Conservation (phyloP, 2,329 filamentous ascomycete species). For the Fusarium transvaalense region DNA sequence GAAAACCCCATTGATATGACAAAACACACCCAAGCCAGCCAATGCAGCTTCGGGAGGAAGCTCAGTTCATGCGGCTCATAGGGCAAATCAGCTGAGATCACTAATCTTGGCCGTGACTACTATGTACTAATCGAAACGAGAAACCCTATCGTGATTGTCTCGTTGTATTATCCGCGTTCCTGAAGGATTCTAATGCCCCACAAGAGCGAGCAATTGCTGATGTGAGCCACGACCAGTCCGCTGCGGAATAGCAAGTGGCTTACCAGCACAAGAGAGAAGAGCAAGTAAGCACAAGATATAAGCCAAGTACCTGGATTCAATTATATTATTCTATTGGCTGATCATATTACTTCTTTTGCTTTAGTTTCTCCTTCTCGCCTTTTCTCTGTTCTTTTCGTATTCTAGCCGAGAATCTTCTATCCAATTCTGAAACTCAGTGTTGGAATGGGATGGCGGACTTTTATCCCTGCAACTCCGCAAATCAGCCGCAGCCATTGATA, state of each 20-base stretch:
- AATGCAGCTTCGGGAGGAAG: background rate
- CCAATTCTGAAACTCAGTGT: background rate
- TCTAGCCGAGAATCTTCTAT: background rate
- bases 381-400: background rate
- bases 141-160: background rate
- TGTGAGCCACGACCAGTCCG: background rate
- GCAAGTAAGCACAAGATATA: background rate
- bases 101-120: background rate
- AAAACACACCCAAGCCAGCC: too few species aligned
- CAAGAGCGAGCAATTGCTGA: background rate
- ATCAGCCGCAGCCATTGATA: background rate
- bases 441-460: background rate
- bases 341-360: background rate
- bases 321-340: background rate
- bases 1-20: too few species aligned
- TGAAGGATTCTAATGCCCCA: background rate
- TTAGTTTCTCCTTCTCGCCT: too few species aligned
- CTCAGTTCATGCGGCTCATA: background rate
- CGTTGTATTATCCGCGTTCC: background rate
- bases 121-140: background rate
- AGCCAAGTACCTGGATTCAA: background rate
- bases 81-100: background rate
- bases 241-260: background rate
- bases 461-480: background rate
- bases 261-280: background rate